phyloP scores from a whole-genome alignment of 768 basidiomycete genomes.

The Lactifluus rugatus region DNA sequence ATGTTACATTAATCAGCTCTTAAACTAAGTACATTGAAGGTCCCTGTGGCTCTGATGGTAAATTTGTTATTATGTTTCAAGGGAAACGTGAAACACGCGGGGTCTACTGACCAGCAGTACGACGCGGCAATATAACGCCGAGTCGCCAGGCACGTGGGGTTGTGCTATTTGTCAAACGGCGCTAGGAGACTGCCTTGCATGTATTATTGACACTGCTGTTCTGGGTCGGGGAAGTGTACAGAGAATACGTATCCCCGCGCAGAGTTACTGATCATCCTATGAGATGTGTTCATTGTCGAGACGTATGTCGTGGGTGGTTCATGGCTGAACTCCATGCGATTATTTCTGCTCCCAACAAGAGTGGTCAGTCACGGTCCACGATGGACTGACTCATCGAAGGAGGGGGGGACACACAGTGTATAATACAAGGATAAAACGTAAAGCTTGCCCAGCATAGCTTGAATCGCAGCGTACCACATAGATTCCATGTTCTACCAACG shows the following conservation, averaged over 20 bases:
- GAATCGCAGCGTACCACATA: slow-evolving; percentile 4
- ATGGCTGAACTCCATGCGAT: slow-evolving; percentile 7
- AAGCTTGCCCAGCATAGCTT: slow-evolving; percentile 15
- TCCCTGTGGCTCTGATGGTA: background rate
- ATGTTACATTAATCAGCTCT: background rate
- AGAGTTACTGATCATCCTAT: background rate
- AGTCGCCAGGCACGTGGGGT: background rate
- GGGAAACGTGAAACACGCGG: background rate
- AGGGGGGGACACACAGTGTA: background rate
- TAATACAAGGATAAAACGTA: slow-evolving; percentile 9
- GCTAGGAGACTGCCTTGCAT: background rate
- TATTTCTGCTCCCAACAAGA: background rate
- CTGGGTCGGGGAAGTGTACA: background rate
- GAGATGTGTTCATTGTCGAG: background rate
- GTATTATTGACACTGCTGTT: background rate
- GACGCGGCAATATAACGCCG: background rate
- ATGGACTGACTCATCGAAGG: background rate
- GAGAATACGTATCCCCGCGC: background rate
- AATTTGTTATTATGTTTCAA: background rate
- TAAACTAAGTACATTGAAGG: background rate
- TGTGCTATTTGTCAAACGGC: background rate
- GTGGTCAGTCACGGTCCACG: background rate
- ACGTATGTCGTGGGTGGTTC: background rate
- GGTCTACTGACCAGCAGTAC: no score
- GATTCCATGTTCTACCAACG: background rate